Conservation (phyloP, 2,329 filamentous ascomycete species). For the Celoporthe dispersa region DNA sequence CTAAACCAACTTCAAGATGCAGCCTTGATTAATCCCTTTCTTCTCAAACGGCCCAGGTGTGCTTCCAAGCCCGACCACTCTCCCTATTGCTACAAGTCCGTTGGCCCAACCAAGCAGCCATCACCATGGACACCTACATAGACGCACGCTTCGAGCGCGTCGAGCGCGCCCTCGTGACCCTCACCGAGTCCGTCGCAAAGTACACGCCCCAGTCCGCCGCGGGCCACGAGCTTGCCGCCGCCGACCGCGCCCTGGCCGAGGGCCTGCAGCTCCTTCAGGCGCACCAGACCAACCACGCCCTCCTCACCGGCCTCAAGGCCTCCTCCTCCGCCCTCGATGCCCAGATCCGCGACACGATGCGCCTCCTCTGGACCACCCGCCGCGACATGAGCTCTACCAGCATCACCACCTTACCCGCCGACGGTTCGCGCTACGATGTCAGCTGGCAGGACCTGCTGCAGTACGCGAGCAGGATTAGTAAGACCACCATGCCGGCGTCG, state of each 20-base stretch:
- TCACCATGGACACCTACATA: constrained; percentile 64
- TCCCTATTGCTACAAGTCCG: neutral
- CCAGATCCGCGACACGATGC: constrained; percentile 73
- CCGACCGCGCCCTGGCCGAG: constrained; percentile 69
- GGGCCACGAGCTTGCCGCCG: constrained; percentile 70
- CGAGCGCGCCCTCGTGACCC: constrained; percentile 66
- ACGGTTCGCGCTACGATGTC: constrained; percentile 58
- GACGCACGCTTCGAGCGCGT: constrained; percentile 68
- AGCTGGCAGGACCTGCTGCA: constrained; percentile 74
- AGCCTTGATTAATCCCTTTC: neutral
- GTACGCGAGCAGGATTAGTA: constrained; percentile 80
- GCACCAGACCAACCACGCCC: constrained; percentile 76
- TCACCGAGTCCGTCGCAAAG: constrained; percentile 80
- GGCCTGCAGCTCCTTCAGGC: constrained; percentile 68
- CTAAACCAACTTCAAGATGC: neutral
- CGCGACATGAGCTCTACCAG: constrained; percentile 71
- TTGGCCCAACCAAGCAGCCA: no score
- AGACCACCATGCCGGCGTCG: constrained; percentile 72
- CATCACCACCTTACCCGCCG: constrained; percentile 58
- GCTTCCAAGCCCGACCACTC: neutral
- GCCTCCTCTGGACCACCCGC: constrained; percentile 72
- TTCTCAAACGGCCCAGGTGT: neutral
- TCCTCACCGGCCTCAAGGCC: constrained; percentile 70
- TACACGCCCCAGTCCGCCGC: constrained; percentile 75
- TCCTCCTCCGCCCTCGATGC: constrained; percentile 68